phyloP scores from a whole-genome alignment of 2,329 filamentous ascomycete species.

The Ophiobolus disseminans region DNA sequence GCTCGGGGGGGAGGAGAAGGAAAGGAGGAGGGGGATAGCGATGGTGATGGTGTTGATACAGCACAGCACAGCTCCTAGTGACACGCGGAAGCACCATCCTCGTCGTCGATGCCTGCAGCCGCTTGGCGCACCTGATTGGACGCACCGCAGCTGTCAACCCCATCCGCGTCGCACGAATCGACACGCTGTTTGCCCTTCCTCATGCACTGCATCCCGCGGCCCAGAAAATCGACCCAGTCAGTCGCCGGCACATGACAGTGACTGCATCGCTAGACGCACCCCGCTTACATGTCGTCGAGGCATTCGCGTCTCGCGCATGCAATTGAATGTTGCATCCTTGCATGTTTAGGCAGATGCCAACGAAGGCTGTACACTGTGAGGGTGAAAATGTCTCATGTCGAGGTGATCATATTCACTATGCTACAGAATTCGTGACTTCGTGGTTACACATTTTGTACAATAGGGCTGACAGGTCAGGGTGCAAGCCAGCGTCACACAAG shows the following conservation, averaged over 20 bases:
- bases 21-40: conserved; percentile 16
- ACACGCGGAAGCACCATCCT: conserved; percentile 22
- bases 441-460: conserved; percentile 38
- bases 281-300: conserved; percentile 1
- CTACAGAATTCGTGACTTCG: conserved; percentile 14
- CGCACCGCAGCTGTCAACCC: conserved; percentile 31
- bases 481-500: conserved; percentile 8
- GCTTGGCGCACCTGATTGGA: conserved; percentile 17
- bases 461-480: conserved; percentile 8
- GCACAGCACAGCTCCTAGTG: conserved; percentile 1
- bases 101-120: conserved; percentile 15
- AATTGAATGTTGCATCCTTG: background rate
- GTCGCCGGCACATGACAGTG: conserved; percentile 18
- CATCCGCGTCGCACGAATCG: conserved; percentile 16
- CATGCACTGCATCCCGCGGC: conserved; percentile 15
- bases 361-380: background rate
- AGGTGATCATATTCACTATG: background rate
- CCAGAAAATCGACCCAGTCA: conserved; percentile 10
- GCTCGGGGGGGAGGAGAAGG: conserved; percentile 9
- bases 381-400: background rate
- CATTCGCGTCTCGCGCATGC: background rate
- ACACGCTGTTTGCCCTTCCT: conserved; percentile 14
- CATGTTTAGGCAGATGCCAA: background rate
- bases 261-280: conserved; percentile 9
- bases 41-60: conserved; percentile 3